Percentiles rank a stretch among this genome's conserved stretches.
Evolutionary conservation across 768 basidiomycete species (phyloP).

Genomic region (Mycena polygramma): DNA sequence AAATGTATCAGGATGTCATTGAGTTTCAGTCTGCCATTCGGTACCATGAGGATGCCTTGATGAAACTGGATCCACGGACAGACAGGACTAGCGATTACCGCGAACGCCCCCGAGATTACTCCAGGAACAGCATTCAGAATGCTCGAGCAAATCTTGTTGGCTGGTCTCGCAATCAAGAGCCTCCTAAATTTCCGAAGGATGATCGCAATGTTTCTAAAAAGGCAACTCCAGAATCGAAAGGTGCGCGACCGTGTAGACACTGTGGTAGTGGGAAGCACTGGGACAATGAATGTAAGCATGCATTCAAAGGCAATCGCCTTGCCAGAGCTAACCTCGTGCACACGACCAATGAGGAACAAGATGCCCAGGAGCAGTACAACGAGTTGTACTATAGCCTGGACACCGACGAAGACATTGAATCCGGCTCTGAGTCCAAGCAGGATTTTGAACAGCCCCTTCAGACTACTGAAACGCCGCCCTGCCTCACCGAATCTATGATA

Average conservation of each 20-base stretch:
- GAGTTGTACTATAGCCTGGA: conserved; percentile 37
- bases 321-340: no score
- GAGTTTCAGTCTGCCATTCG: no score
- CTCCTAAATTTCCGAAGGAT: no score
- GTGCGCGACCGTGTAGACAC: background rate
- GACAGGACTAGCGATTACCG: no score
- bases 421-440: conserved; percentile 2
- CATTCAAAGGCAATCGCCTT: no score
- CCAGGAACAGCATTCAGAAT: background rate
- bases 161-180: background rate
- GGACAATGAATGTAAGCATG: no score
- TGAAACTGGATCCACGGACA: conserved; percentile 20
- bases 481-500: no score
- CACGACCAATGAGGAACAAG: conserved; percentile 23
- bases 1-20: no score
- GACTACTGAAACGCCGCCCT: no score
- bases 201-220: no score
- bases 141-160: conserved; percentile 20
- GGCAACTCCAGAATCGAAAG: background rate
- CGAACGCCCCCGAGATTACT: no score
- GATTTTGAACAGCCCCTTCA: no score
- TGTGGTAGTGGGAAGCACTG: conserved; percentile 3
- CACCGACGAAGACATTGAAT: conserved; percentile 22
- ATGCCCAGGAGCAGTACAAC: conserved; percentile 46
- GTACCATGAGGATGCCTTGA: conserved; percentile 41